Evolutionary conservation across 306 rosid species (phyloP).

Genomic region (Rosa multiflora): DNA sequence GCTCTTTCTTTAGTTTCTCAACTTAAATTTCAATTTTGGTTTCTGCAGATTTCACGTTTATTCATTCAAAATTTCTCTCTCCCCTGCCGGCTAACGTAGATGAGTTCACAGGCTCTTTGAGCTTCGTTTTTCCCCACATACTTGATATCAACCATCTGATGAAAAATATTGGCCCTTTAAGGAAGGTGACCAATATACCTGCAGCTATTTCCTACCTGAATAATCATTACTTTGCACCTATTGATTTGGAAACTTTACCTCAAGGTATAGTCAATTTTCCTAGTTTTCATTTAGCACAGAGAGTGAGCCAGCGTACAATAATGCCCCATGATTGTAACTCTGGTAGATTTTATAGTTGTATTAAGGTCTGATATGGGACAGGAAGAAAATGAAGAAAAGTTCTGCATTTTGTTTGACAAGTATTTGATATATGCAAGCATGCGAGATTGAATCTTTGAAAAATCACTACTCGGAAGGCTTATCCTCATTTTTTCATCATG

Average conservation of each 20-base stretch:
- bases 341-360: neutral
- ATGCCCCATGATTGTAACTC: constrained; percentile 1
- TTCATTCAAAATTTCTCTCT: constrained; percentile 74
- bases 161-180: constrained; percentile 58
- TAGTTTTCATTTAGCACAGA: constrained; percentile 13
- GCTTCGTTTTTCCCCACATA: constrained; percentile 53
- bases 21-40: constrained; percentile 25
- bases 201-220: constrained; percentile 70
- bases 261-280: constrained; percentile 45
- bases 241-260: constrained; percentile 54
- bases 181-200: constrained; percentile 51
- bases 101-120: constrained; percentile 56
- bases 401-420: neutral
- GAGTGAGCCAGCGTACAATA: constrained; percentile 9
- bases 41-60: constrained; percentile 73
- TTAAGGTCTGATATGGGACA: neutral
- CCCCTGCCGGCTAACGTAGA: constrained; percentile 71
- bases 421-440: neutral
- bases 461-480: neutral
- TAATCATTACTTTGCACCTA: constrained; percentile 59
- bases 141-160: constrained; percentile 62
- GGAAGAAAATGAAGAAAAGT: neutral
- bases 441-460: neutral
- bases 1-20: constrained; percentile 15
- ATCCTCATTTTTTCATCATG: constrained; percentile 8